A percentile compares a stretch with the other conserved stretches of the same genome.
These are phyloP conservation scores for Suillus tomentosus DNA, from an alignment of 768 basidiomycete genomes.

Conservation along the genomic window DNA sequence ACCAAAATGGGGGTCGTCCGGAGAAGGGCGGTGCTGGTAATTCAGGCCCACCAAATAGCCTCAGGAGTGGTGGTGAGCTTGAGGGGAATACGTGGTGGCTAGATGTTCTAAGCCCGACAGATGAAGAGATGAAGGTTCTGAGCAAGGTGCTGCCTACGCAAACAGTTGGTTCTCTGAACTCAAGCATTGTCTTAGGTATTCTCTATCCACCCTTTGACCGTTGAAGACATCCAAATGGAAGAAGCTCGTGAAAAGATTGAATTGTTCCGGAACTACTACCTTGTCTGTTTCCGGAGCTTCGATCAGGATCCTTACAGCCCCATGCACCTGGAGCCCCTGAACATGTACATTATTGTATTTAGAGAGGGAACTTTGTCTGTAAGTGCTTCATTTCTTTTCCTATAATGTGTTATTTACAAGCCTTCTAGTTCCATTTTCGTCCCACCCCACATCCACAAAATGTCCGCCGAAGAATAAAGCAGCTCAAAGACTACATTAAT, in stretches of 20 bases:
- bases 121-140: slow-evolving; percentile 97
- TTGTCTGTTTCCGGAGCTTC: slow-evolving; percentile 98
- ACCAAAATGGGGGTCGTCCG: slow-evolving; percentile 22
- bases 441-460: slow-evolving; percentile 98
- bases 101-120: slow-evolving; percentile 90
- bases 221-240: slow-evolving; percentile 99
- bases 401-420: background rate
- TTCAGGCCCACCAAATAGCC: slow-evolving; percentile 22
- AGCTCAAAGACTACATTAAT: slow-evolving; percentile 97
- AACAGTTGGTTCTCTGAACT: slow-evolving; percentile 7
- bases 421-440: slow-evolving; percentile 87
- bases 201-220: slow-evolving; percentile 94
- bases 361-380: slow-evolving; percentile 95
- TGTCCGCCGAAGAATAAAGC: slow-evolving; percentile 96
- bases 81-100: slow-evolving; percentile 96
- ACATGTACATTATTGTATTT: slow-evolving; percentile 99
- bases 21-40: slow-evolving; percentile 20
- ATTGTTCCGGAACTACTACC: slow-evolving; percentile 96
- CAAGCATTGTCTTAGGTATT: slow-evolving; percentile 67
- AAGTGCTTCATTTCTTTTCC: slow-evolving; percentile 30
- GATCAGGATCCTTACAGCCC: slow-evolving; percentile 98
- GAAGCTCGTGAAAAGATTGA: slow-evolving; percentile 99
- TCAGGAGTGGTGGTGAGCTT: slow-evolving; percentile 40
- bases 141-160: slow-evolving; percentile 64
- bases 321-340: slow-evolving; percentile 95